Percentiles rank a stretch among this genome's conserved stretches.
Evolutionary conservation across 2,329 filamentous ascomycete genomes (phyloP).

Genomic region (Cercospora sesami): DNA sequence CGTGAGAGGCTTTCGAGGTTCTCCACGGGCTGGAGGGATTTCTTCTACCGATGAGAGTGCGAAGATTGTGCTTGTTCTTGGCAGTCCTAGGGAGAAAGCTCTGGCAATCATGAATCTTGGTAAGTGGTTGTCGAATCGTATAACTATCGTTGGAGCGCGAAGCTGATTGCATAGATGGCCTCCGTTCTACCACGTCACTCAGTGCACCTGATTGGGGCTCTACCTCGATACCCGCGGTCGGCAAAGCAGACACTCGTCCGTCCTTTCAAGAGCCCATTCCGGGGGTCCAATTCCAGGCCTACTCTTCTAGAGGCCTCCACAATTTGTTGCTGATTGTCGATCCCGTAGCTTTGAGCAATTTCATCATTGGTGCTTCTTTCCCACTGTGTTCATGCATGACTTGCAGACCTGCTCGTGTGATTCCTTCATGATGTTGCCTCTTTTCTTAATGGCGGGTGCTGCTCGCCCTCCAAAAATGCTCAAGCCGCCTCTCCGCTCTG

Average conservation of each 20-base stretch:
- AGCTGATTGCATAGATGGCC: background rate
- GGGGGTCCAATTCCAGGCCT: background rate
- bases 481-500: background rate
- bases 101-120: background rate
- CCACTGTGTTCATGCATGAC: background rate
- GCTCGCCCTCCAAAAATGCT: background rate
- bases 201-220: background rate
- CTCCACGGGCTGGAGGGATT: slow-evolving; percentile 4
- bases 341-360: background rate
- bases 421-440: background rate
- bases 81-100: background rate
- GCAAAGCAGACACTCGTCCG: background rate
- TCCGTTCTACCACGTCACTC: background rate
- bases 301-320: background rate
- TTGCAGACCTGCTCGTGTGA: background rate
- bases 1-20: slow-evolving; percentile 2
- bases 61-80: background rate
- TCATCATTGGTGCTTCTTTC: background rate
- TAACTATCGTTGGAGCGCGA: background rate
- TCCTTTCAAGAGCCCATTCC: background rate
- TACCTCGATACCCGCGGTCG: background rate
- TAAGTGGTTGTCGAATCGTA: background rate
- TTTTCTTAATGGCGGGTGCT: background rate
- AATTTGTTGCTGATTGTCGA: background rate
- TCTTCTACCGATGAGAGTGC: slow-evolving; percentile 6